These are phyloP conservation scores for Diaporthe ampelina DNA, from an alignment of 2,329 filamentous ascomycete species.

Conservation along the genomic window DNA sequence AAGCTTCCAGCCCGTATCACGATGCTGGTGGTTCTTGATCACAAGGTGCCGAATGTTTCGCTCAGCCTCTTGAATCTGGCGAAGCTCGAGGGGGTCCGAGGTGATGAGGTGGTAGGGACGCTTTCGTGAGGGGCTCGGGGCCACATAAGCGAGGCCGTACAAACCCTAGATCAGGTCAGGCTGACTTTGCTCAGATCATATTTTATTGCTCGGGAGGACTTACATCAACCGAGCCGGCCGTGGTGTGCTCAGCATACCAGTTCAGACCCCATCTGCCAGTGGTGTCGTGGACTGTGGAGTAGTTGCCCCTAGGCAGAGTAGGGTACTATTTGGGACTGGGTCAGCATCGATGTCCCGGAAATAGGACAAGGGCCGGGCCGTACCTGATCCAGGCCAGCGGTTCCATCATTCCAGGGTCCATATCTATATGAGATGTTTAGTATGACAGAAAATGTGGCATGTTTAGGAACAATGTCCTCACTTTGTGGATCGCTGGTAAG, in stretches of 20 bases:
- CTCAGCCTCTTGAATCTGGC: slow-evolving; percentile 42
- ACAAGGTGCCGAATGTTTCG: slow-evolving; percentile 39
- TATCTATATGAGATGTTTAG: slow-evolving; percentile 16
- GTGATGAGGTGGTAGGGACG: slow-evolving; percentile 42
- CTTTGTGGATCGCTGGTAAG: slow-evolving; percentile 1
- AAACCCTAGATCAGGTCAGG: slow-evolving; percentile 33
- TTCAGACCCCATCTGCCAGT: slow-evolving; percentile 41
- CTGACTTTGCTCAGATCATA: not conserved
- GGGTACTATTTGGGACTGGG: slow-evolving; percentile 36
- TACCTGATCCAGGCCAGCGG: slow-evolving; percentile 41
- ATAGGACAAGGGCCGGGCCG: not conserved
- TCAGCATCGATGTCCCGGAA: not conserved
- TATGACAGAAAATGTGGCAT: not conserved
- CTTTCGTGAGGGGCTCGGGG: slow-evolving; percentile 40
- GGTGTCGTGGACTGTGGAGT: slow-evolving; percentile 41
- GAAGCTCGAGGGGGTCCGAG: slow-evolving; percentile 33
- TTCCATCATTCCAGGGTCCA: slow-evolving; percentile 42
- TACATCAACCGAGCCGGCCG: slow-evolving; percentile 39
- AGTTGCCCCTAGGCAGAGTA: slow-evolving; percentile 40
- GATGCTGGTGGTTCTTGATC: slow-evolving; percentile 42
- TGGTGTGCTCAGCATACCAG: slow-evolving; percentile 43
- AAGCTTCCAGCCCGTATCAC: slow-evolving; percentile 43
- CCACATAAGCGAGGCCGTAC: slow-evolving; percentile 42
- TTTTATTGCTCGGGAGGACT: not conserved
- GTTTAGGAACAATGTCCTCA: not conserved